A percentile compares a stretch with the other conserved stretches of the same genome.
Evolutionary conservation across 805 yeast genomes (phyloP).

Genomic region (Yarrowia sp.): DNA sequence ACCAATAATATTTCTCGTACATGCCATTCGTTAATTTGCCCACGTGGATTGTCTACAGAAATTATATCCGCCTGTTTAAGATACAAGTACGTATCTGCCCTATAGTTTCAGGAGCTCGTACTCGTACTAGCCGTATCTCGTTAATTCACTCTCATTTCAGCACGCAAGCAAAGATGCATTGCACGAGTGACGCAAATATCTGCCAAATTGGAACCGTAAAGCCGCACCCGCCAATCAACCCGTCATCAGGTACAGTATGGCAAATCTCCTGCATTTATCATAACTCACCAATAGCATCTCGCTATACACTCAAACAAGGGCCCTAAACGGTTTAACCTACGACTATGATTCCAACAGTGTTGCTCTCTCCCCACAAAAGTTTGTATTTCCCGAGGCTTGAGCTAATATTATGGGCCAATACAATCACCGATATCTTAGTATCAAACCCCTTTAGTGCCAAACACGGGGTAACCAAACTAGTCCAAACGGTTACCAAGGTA

Average conservation of each 20-base stretch:
- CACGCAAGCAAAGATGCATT: neutral
- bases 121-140: no score
- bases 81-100: no score
- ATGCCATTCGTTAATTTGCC: neutral
- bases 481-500: no score
- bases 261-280: neutral
- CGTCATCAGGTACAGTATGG: no score
- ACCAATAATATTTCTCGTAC: neutral
- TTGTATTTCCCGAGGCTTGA: neutral
- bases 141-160: no score
- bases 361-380: neutral
- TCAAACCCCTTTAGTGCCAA: no score
- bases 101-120: no score
- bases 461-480: no score
- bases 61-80: no score
- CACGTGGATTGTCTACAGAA: neutral
- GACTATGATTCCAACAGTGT: neutral
- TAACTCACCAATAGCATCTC: neutral
- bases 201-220: neutral
- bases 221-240: neutral
- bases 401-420: conserved; percentile 1
- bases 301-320: no score
- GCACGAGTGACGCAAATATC: neutral
- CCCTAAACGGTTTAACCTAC: neutral
- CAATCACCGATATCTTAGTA: neutral